These are phyloP conservation scores for Hemileccinum impolitum DNA, from an alignment of 768 basidiomycete species.

Conservation along the genomic window DNA sequence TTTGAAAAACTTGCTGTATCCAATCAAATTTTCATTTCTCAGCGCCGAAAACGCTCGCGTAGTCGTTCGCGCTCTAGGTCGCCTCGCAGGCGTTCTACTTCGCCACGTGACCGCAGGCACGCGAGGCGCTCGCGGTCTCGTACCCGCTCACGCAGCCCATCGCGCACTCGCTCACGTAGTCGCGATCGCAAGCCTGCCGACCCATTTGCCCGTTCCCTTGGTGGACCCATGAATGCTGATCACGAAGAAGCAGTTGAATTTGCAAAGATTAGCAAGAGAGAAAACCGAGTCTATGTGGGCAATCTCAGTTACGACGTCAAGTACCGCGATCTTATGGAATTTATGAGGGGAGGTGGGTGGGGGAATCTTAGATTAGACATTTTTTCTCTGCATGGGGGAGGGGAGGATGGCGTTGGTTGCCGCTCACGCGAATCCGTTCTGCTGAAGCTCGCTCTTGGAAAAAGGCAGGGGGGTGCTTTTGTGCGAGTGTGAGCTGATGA, in stretches of 20 bases:
- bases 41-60: constrained; percentile 71
- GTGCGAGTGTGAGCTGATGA: constrained; percentile 36
- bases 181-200: constrained; percentile 61
- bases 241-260: constrained; percentile 96
- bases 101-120: constrained; percentile 56
- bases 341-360: constrained; percentile 99
- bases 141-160: constrained; percentile 57
- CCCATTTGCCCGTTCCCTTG: constrained; percentile 74
- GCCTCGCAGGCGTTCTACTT: constrained; percentile 59
- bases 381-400: constrained; percentile 46
- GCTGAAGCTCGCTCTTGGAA: constrained; percentile 33
- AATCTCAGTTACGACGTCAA: constrained; percentile 99
- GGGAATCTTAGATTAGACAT: constrained; percentile 60
- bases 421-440: constrained; percentile 33
- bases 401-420: constrained; percentile 25
- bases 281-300: constrained; percentile 98
- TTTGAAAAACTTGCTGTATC: background rate
- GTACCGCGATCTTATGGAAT: constrained; percentile 98
- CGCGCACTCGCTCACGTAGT: constrained; percentile 49
- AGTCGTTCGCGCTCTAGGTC: constrained; percentile 66
- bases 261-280: constrained; percentile 93
- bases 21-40: constrained; percentile 1
- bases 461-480: constrained; percentile 32
- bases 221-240: constrained; percentile 85
- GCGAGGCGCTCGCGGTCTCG: constrained; percentile 58